These are phyloP conservation scores for Oryza glaberrima DNA, from an alignment of 176 grass and related monocot genomes.

Conservation along the genomic window DNA sequence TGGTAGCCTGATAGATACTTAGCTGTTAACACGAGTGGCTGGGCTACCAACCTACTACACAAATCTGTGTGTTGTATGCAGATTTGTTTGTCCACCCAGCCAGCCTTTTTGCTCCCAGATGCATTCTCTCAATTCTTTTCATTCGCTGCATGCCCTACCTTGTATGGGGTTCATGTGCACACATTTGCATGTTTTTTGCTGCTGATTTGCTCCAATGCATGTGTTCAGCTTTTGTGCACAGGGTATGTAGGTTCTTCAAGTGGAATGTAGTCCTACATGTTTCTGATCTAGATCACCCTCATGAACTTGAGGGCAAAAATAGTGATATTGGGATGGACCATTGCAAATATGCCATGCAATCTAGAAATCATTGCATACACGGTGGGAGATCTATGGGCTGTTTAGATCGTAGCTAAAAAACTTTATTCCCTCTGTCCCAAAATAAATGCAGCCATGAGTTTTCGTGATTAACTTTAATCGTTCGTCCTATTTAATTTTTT, in stretches of 20 bases:
- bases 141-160: background rate
- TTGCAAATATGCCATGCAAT: background rate
- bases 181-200: background rate
- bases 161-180: background rate
- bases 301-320: background rate
- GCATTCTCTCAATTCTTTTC: background rate
- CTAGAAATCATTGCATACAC: background rate
- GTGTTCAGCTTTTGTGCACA: background rate
- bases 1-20: background rate
- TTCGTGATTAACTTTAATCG: too few relatives aligned
- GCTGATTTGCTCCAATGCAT: background rate
- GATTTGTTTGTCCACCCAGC: background rate
- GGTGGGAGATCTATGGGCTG: too few relatives aligned
- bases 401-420: too few relatives aligned
- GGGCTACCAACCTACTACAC: background rate
- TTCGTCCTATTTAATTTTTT: too few relatives aligned
- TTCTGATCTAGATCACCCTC: background rate
- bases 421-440: too few relatives aligned
- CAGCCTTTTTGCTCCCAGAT: background rate
- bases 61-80: background rate
- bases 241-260: background rate
- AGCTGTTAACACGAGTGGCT: background rate
- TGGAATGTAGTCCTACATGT: too few relatives aligned
- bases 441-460: too few relatives aligned
- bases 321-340: background rate